Evolutionary conservation across 495 filamentous ascomycete genomes (phyloP).

Genomic region (Clohesyomyces aquaticus): DNA sequence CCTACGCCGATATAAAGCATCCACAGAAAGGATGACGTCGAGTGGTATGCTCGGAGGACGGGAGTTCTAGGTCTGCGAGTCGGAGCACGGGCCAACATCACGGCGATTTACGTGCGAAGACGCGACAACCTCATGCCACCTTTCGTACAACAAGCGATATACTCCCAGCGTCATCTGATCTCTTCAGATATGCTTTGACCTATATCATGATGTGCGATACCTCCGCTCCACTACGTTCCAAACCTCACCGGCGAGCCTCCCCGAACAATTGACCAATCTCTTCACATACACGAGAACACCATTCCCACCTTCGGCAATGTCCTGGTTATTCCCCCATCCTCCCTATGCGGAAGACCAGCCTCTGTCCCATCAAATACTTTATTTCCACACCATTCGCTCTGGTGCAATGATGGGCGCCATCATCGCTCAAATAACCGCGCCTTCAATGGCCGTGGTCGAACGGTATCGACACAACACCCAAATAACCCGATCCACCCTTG

Average conservation of each 20-base stretch:
- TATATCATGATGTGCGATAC: not conserved
- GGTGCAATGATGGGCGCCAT: constrained; percentile 54
- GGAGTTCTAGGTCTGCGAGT: not conserved
- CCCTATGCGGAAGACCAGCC: constrained; percentile 66
- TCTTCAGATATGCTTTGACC: not conserved
- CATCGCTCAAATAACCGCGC: constrained; percentile 37
- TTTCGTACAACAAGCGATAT: not conserved
- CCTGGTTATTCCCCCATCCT: constrained; percentile 53
- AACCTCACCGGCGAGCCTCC: not conserved
- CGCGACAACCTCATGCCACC: not conserved
- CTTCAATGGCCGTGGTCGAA: constrained; percentile 19
- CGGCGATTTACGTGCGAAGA: not conserved
- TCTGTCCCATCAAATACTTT: constrained; percentile 56
- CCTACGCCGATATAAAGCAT: too few relatives aligned
- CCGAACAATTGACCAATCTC: not conserved
- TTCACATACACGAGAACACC: not conserved
- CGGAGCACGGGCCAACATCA: not conserved
- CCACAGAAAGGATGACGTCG: too few relatives aligned
- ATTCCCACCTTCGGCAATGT: constrained; percentile 17
- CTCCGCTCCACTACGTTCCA: too few relatives aligned
- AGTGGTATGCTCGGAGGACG: not conserved
- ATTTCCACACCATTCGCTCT: constrained; percentile 61
- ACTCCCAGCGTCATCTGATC: not conserved
- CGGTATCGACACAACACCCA: constrained; percentile 12
- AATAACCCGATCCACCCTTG: constrained; percentile 16